Base-by-base conservation (phyloP, 805 yeast species). In the Komagataella pastoris region DNA sequence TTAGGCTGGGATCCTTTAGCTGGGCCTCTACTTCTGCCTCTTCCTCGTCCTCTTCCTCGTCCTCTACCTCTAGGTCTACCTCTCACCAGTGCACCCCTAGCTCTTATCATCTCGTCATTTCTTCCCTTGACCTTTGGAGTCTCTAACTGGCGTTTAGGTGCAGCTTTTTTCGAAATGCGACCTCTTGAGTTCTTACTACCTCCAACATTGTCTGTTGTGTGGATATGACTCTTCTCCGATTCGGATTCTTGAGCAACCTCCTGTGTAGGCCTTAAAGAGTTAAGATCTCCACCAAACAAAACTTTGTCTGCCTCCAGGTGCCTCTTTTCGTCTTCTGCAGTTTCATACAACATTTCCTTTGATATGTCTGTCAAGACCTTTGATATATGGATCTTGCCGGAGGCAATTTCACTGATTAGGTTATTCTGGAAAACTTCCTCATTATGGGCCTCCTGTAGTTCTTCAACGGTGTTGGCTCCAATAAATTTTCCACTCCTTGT, bases 401-500 rank as follows among this genome's bases (percentile, higher is more conserved):
- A 54, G 1, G 61, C 61, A 43, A 60, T 56, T 40, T 48, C 52
- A 14, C 53, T 52, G 21, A 64, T 54, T n/a, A 54, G 17, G n/a
- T 48, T 45, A n/a, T 58, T 56, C 44, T 62, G 63, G 19, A 54
- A 48, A 2, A 50, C 54, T 8, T 56, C 60, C 12, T 51, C 55
- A 7, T 50, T 52, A n/a, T 57, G 54, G 4, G 64, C 68, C 6
- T 49, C 50, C 21, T 49, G 51, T 7, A 61, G 51, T 19, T 62
- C 63, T 3, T 54, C 56, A 4, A 55, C 58, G 1, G 64, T 57
- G 21, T 55, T 57, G 3, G 65, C 67, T 44, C 66, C 67, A 49
- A 65, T 49, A 12, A 58, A 54, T 3, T 54, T 56, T 2, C 68
- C 68, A 49, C 67, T 65, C 50, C 67, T 52, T 1, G 66, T 65